Evolutionary conservation across 352 stramenopile species (phyloP).

Genomic region (Plasmopara muralis): DNA sequence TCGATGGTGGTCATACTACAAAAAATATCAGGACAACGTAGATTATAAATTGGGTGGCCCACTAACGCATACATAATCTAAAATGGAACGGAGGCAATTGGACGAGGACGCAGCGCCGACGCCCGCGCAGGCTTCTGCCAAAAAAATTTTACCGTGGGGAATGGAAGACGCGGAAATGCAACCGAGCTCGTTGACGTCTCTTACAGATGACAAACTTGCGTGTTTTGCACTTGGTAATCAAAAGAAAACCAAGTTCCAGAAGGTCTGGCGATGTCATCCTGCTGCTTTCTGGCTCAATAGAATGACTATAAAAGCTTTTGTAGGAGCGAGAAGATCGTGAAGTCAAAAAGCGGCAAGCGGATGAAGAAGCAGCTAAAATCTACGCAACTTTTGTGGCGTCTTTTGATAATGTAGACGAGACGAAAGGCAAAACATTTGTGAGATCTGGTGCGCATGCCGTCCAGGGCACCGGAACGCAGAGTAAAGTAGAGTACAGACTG

Average conservation of each 20-base stretch:
- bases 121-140: neutral
- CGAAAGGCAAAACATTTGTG: constrained; percentile 60
- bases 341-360: constrained; percentile 73
- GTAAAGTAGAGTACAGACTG: constrained; percentile 30
- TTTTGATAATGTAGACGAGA: constrained; percentile 74
- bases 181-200: constrained; percentile 49
- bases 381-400: constrained; percentile 88
- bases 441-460: constrained; percentile 19
- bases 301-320: constrained; percentile 6
- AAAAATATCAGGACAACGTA: no score
- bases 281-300: constrained; percentile 6
- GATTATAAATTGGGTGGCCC: no score
- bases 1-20: no score
- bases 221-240: constrained; percentile 70
- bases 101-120: constrained; percentile 10
- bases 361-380: constrained; percentile 81
- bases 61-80: no score
- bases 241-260: constrained; percentile 86
- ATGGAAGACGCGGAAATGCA: constrained; percentile 63
- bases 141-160: constrained; percentile 42
- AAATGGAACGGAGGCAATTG: constrained; percentile 1
- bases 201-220: constrained; percentile 77
- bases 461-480: constrained; percentile 1
- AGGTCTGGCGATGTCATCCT: constrained; percentile 27
- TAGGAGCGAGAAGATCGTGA: constrained; percentile 76